These are phyloP conservation scores for Paraconiothyrium brasiliense DNA, from an alignment of 2,329 filamentous ascomycete genomes.

Conservation along the genomic window DNA sequence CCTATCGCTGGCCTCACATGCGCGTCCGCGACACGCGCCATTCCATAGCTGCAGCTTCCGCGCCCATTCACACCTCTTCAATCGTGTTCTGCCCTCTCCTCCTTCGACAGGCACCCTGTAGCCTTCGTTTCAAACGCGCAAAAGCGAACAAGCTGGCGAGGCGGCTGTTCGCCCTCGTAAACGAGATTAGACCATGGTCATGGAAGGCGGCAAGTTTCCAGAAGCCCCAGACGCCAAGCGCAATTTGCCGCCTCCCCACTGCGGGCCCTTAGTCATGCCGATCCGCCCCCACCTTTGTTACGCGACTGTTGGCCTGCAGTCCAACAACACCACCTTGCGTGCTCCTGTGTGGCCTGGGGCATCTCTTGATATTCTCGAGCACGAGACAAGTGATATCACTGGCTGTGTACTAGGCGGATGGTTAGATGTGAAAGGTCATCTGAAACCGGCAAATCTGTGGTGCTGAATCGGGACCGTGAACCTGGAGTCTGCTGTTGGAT, in stretches of 20 bases:
- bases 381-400: neutral
- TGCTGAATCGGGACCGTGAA: no score
- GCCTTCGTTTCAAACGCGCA: slow-evolving; percentile 7
- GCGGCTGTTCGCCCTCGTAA: slow-evolving; percentile 19
- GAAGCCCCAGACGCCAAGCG: slow-evolving; percentile 6
- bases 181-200: slow-evolving; percentile 16
- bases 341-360: slow-evolving; percentile 32
- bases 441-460: no score
- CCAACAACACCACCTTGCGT: neutral
- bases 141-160: slow-evolving; percentile 12
- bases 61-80: slow-evolving; percentile 19
- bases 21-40: slow-evolving; percentile 29
- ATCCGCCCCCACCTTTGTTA: neutral
- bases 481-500: no score
- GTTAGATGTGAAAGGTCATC: no score
- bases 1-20: slow-evolving; percentile 31
- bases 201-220: slow-evolving; percentile 6
- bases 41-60: slow-evolving; percentile 27
- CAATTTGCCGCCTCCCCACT: slow-evolving; percentile 1
- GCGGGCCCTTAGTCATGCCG: slow-evolving; percentile 12
- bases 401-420: neutral
- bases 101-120: neutral
- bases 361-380: slow-evolving; percentile 6
- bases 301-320: no score
- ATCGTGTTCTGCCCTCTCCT: neutral